phyloP scores from a whole-genome alignment of 441 rosid genomes.

The Corymbia citriodora region DNA sequence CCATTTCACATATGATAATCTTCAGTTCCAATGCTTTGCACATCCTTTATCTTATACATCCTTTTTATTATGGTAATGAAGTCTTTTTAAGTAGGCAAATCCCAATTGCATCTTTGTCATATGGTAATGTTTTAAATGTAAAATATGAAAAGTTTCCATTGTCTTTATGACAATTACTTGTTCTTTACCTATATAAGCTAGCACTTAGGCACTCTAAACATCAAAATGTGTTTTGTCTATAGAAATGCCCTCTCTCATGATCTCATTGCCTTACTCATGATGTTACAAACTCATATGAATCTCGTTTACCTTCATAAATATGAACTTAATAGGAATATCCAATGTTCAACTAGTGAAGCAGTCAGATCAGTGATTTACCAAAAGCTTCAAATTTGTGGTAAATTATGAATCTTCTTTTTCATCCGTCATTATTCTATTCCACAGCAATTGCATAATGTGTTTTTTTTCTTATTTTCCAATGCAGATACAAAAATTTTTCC shows the following conservation, averaged over 20 bases:
- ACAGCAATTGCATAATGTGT: not conserved
- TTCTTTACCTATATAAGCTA: not conserved
- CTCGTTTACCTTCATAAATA: not conserved
- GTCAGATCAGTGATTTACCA: not conserved
- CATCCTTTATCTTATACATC: not conserved
- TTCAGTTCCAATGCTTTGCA: not conserved
- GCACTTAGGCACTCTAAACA: not conserved
- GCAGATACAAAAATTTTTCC: not conserved
- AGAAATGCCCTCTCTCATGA: not conserved
- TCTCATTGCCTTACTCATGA: not conserved
- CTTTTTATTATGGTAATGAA: not conserved
- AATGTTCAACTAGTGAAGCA: not conserved
- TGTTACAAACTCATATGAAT: not conserved
- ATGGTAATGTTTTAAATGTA: not conserved
- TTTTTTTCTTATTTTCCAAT: not conserved
- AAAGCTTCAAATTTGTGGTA: not conserved
- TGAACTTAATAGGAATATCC: not conserved
- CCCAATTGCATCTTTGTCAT: not conserved
- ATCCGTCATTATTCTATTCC: not conserved
- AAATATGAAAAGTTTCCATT: not conserved
- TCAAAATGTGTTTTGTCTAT: not conserved
- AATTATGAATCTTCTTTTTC: not conserved
- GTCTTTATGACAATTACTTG: not conserved
- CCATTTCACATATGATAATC: not conserved
- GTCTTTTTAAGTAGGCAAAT: not conserved